These are phyloP conservation scores for Pelargonium cotyledonis DNA, from an alignment of 441 rosid genomes.

Conservation along the genomic window DNA sequence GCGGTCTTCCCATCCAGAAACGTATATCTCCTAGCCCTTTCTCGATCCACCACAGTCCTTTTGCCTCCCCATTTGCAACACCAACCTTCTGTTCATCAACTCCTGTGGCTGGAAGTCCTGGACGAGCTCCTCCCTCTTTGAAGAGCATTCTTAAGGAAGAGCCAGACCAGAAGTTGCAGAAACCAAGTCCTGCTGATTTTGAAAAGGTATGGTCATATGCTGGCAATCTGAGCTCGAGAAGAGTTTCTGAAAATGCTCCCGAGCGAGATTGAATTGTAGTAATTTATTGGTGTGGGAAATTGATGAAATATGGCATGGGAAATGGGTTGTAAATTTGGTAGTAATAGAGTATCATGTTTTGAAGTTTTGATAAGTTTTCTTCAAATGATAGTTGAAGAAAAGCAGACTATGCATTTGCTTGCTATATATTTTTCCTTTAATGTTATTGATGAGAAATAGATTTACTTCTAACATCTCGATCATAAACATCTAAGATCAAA, in stretches of 20 bases:
- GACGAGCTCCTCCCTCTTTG: constrained; percentile 38
- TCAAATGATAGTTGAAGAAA: not conserved
- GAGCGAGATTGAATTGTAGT: constrained; percentile 55
- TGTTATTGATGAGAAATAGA: too few relatives aligned
- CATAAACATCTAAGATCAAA: too few relatives aligned
- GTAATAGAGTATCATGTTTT: not conserved
- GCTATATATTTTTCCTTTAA: too few relatives aligned
- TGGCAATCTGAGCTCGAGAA: constrained; percentile 60
- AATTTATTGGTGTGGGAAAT: not conserved
- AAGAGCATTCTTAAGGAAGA: constrained; percentile 38
- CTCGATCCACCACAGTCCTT: constrained; percentile 59
- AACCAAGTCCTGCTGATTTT: constrained; percentile 35
- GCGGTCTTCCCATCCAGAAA: constrained; percentile 64
- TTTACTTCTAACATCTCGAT: too few relatives aligned
- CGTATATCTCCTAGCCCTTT: constrained; percentile 64
- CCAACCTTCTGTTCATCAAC: constrained; percentile 57
- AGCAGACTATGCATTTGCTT: too few relatives aligned
- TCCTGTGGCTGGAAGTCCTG: constrained; percentile 61
- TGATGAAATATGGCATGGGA: too few relatives aligned
- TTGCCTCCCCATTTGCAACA: constrained; percentile 62
- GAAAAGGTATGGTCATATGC: constrained; percentile 74
- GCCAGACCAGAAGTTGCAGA: constrained; percentile 29
- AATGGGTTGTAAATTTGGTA: not conserved
- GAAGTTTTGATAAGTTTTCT: constrained; percentile 9
- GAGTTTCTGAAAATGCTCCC: constrained; percentile 63